Conservation (phyloP, 148 eudicot species). For the Arbutus unedo region DNA sequence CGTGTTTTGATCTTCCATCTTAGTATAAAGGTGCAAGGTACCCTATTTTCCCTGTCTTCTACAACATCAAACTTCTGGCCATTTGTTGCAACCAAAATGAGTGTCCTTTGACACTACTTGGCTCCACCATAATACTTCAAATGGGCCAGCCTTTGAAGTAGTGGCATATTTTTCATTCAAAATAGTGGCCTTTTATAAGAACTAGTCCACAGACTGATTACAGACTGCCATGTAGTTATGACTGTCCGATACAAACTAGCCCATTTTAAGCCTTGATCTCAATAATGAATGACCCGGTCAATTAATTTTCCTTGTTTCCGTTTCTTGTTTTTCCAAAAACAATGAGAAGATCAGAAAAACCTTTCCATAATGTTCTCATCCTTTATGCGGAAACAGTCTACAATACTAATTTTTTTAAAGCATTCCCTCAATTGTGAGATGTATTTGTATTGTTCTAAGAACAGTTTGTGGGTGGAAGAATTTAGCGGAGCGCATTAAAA, state of each 20-base stretch:
- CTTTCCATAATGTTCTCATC: not conserved
- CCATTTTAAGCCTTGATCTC: not conserved
- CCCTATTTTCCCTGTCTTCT: too few species aligned
- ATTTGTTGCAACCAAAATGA: not conserved
- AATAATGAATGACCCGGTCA: not conserved
- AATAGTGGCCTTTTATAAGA: not conserved
- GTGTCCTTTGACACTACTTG: not conserved
- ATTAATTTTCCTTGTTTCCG: not conserved
- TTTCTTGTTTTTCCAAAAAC: not conserved
- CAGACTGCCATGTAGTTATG: not conserved
- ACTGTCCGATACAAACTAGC: not conserved
- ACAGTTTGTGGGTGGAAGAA: too few species aligned
- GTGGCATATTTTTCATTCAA: not conserved
- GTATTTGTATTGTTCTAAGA: too few species aligned
- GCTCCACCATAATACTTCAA: not conserved
- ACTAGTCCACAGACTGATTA: not conserved
- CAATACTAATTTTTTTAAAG: not conserved
- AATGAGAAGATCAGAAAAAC: not conserved
- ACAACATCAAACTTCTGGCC: too few species aligned
- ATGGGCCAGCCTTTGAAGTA: not conserved
- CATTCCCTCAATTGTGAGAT: not conserved
- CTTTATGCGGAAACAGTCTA: not conserved
- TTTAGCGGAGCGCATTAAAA: too few species aligned
- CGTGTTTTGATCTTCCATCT: not conserved
- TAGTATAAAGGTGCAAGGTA: not conserved